Evolutionary conservation across 2,329 filamentous ascomycete species (phyloP), one percentile per base, ranked within the genome.

Genomic region (Periconia macrospinosa): DNA sequence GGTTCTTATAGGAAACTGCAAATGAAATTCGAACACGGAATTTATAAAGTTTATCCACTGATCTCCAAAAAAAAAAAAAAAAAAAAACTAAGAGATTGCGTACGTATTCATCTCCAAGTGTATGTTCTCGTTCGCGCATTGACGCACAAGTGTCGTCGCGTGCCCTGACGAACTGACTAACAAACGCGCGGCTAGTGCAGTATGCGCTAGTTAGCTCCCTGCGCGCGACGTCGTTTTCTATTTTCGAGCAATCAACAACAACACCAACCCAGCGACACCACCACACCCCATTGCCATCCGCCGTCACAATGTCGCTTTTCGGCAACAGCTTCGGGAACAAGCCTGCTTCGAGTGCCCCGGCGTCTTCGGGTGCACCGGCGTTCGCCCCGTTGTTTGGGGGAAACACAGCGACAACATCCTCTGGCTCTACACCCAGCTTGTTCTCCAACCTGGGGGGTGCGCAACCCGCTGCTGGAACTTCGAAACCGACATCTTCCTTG

Each of bases 221-320:
- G 58, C 56, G 53, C 65, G 68, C 64, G 68, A 64, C 55, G 56
- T 60, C 47, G 50, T 57, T 59, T 58, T 60, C 50, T 63, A 58
- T 65, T 65, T 61, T 63, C 56, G 55, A 47, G 60, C 60, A 62
- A 65, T 62, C 69, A 65, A 65, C 67, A 67, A 27, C 23, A 27
- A 27, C 49, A 48, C 54, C 59, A 53, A 54, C 55, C 56, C 56
- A 60, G 55, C 46, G 43, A n/a, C n/a, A n/a, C 52, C 42, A 53
- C 57, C 47, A 53, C 46, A 49, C 51, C 30, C 51, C 57, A 49
- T 55, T 37, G 33, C 15, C 33, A 37, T 37, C 33, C 33, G 5
- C 15, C 33, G 33, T n/a, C 63, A 63, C 54, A 23, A 71, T 71
- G 68, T 68, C 57, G 49, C 63, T 73, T 19, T 72, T 74, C 60